Evolutionary conservation across 2,329 filamentous ascomycete species (phyloP), one percentile per base, ranked within the genome.

Genomic region (Cordyceps cateniannulata): DNA sequence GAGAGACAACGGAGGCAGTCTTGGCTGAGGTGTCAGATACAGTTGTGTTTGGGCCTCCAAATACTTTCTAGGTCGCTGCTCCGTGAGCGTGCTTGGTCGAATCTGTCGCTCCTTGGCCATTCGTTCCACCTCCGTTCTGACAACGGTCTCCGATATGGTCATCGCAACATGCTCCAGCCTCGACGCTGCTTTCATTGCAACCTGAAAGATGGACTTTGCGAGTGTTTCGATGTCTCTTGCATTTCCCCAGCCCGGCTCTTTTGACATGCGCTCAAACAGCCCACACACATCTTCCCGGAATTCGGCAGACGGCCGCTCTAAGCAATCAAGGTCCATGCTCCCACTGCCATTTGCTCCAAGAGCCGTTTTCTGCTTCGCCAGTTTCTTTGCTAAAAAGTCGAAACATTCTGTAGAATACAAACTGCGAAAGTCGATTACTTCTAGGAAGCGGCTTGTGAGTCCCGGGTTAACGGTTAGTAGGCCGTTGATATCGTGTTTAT

Each of bases 401-500:
- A 48, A 24, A 7, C 45, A 18, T 18, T 25, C 45, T 9, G 0
- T 24, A 14, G 22, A 16, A 27, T 48, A 10, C 5, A 48, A 20
- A 16, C 45, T 18, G 45, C 45, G 45, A 25, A 47, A 48, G 22
- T 25, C 22, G 22, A 48, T 18, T 6, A 48, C 45, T 27, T 48
- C 45, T 0, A 84, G 82, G 65, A 91, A 91, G 0, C 87, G 81
- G 42, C 83, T 87, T 0, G 81, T 82, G 18, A 91, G 72, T 0
- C 87, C 87, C 0, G 82, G 78, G 63, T 90, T 90, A 24, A 79
- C 76, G 0, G 74, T 72, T 71, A 90, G 78, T 0, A 91, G 77
- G 0, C 75, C 72, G 65, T 90, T 84, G 61, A 91, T 89, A 40
- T 90, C 84, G 0, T 78, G 66, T 9, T 85, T 82, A 63, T 91